Percentiles rank a stretch among this genome's conserved stretches.
Evolutionary conservation across 768 basidiomycete species (phyloP).

Genomic region (Mycena rebaudengoi): DNA sequence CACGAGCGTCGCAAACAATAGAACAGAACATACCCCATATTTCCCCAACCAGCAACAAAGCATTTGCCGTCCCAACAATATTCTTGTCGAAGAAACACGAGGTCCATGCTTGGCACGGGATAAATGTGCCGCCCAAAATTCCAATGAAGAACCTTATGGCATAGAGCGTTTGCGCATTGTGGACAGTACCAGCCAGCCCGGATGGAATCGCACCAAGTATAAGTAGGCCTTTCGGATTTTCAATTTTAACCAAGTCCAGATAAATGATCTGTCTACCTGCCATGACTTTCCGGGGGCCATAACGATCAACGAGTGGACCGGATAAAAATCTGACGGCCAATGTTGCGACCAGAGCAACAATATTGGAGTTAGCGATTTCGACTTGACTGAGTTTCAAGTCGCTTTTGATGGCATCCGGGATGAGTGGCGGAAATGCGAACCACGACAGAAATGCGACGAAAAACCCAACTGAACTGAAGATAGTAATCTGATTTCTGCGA

Average conservation of each 20-base stretch:
- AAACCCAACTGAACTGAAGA: conserved; percentile 46
- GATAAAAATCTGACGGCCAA: conserved; percentile 54
- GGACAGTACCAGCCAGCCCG: conserved; percentile 62
- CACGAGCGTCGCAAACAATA: not conserved
- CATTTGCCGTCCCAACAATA: conserved; percentile 55
- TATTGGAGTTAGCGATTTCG: conserved; percentile 62
- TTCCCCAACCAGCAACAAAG: conserved; percentile 67
- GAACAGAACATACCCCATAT: conserved; percentile 41
- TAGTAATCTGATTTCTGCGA: not conserved
- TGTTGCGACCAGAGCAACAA: conserved; percentile 56
- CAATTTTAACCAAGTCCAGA: not conserved
- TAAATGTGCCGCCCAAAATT: conserved; percentile 67
- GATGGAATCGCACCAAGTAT: conserved; percentile 66
- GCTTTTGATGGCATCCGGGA: conserved; percentile 61
- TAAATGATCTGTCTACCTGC: conserved; percentile 32
- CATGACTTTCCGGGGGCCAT: conserved; percentile 65
- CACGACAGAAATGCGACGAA: conserved; percentile 59
- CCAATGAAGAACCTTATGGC: conserved; percentile 66
- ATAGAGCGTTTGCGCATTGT: conserved; percentile 49
- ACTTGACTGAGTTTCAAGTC: conserved; percentile 58
- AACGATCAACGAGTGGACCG: conserved; percentile 61
- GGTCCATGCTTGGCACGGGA: conserved; percentile 69
- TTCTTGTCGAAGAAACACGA: conserved; percentile 66
- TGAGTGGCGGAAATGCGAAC: conserved; percentile 72
- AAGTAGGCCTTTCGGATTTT: conserved; percentile 52